Evolutionary conservation across 495 filamentous ascomycete species (phyloP).

Genomic region (Hypoxylon perforatum): DNA sequence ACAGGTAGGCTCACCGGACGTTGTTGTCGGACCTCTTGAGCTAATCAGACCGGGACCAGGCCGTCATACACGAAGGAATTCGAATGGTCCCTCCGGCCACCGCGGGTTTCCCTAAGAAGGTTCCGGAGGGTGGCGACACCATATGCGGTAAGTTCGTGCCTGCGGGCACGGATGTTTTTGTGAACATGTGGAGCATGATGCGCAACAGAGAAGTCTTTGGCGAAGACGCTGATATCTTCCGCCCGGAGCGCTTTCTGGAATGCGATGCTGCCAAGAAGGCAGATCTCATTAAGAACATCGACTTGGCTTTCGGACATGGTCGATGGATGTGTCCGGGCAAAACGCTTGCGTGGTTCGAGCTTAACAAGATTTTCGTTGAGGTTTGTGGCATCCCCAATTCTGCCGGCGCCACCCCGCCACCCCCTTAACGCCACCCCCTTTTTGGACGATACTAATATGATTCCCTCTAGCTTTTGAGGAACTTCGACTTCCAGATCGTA

Average conservation of each 20-base stretch:
- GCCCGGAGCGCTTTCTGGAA: constrained; percentile 69
- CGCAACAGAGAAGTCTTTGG: constrained; percentile 58
- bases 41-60: constrained; percentile 47
- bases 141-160: constrained; percentile 62
- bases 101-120: constrained; percentile 53
- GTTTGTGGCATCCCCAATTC: constrained; percentile 53
- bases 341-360: constrained; percentile 56
- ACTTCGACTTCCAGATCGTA: constrained; percentile 63
- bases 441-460: constrained; percentile 2
- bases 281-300: constrained; percentile 51
- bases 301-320: constrained; percentile 57
- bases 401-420: no score
- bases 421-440: neutral
- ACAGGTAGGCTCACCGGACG: constrained; percentile 38
- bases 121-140: constrained; percentile 64
- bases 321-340: constrained; percentile 60
- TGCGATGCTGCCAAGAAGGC: constrained; percentile 43
- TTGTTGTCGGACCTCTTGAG: constrained; percentile 21
- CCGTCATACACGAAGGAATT: constrained; percentile 63
- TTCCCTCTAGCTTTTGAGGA: constrained; percentile 59
- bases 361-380: constrained; percentile 70
- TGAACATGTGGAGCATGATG: constrained; percentile 54
- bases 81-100: constrained; percentile 55
- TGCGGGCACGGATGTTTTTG: constrained; percentile 61
- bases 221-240: constrained; percentile 58